Base-by-base conservation (phyloP, 192 early-diverging fungal species). In the Gaertneriomyces sp. region DNA sequence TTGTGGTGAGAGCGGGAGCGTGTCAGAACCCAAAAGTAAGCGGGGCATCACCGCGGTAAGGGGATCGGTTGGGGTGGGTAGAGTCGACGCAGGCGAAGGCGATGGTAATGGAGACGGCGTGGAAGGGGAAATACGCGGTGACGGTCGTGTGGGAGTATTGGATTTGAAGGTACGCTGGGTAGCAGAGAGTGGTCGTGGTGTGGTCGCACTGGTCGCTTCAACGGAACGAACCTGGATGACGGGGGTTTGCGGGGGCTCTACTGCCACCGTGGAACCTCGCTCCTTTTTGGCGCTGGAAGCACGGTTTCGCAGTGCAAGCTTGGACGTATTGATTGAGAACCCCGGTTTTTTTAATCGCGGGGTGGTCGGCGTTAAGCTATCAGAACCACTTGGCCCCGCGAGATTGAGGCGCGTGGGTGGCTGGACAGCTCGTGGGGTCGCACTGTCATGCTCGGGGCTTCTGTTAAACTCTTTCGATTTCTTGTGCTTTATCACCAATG, bases 21-120 rank as follows among this genome's bases (percentile, higher is more conserved):
- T 74, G 57, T 89, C 87, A 2, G 82, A 83, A 11, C 88, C 88
- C 4, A 91, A 70, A 46, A 74, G 81, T 4, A 91, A 61, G 62
- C 85, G 86, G 1, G 81, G 76, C 16, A 81, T 74, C 47, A 91
- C 80, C 57, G 75, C 74, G 0, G 87, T 85, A 17, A 62, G 49
- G 6, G 74, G 72, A 20, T 77, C 65, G 4, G 63, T 52, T 14
- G 72, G 66, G 16, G 74, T 72, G 5, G 75, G 71, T 5, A 69
- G 5, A 16, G 68, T 61, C 9, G 68, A 55, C 9, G 68, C 25
- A 33, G 51, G 49, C 7, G 61, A 11, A 6, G 61, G 58, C 49
- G 33, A 16, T 56, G 20, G 50, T 14, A 5, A 17, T 6, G 43
- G 41, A 7, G 8, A 7, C 41, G 19, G 38, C 16, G 17, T 45